Evolutionary conservation across 345 rosid genomes (phyloP).

Genomic region (Cardamine resedifolia): DNA sequence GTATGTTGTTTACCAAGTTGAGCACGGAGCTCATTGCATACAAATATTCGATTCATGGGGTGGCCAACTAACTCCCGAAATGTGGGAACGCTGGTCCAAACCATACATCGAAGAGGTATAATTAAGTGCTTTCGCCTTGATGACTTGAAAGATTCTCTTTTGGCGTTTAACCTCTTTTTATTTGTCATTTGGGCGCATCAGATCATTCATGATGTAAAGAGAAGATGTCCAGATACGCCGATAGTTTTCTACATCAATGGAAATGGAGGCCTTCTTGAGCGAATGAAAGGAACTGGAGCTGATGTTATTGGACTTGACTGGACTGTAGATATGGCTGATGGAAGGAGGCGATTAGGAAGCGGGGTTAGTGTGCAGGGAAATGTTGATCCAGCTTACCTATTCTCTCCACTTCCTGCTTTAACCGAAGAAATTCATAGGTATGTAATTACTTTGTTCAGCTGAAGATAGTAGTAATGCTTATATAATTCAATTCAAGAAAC

Average conservation of each 20-base stretch:
- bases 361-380: constrained; percentile 81
- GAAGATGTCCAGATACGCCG: constrained; percentile 77
- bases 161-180: neutral
- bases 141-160: neutral
- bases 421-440: constrained; percentile 84
- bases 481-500: constrained; percentile 5
- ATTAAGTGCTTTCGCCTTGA: neutral
- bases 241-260: constrained; percentile 91
- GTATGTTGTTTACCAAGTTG: constrained; percentile 79
- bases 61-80: constrained; percentile 85
- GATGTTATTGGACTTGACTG: constrained; percentile 97
- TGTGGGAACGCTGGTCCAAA: constrained; percentile 93
- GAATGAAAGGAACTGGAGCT: constrained; percentile 85
- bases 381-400: constrained; percentile 83
- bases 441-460: neutral
- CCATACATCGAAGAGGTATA: constrained; percentile 80
- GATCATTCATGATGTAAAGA: constrained; percentile 63
- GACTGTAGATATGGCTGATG: constrained; percentile 96
- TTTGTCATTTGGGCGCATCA: constrained; percentile 25
- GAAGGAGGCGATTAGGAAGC: constrained; percentile 68
- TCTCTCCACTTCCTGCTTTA: constrained; percentile 73
- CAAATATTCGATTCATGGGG: constrained; percentile 99
- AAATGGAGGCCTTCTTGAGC: constrained; percentile 90
- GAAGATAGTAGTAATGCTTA: neutral
- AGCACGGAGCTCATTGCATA: constrained; percentile 88